A percentile compares a stretch with the other conserved stretches of the same genome.
Evolutionary conservation across 306 rosid genomes (phyloP).

Genomic region (Cucumis melo): DNA sequence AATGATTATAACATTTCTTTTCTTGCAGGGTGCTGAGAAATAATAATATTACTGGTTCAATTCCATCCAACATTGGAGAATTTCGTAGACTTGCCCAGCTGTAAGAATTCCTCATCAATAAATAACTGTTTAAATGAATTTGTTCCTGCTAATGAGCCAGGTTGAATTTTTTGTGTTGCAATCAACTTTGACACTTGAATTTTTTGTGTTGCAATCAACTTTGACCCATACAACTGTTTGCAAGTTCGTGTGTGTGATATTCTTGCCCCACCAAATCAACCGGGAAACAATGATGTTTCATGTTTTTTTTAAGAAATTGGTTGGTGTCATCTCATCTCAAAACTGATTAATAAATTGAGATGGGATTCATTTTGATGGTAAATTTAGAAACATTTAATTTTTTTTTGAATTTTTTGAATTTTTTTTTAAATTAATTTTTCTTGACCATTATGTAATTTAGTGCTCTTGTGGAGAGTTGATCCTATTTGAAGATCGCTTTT

Average conservation of each 20-base stretch:
- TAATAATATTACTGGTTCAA: conserved; percentile 47
- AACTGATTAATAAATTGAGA: not conserved
- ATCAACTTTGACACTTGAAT: not conserved
- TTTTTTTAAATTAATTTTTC: too few species aligned
- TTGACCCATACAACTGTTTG: not conserved
- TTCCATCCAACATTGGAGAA: conserved; percentile 59
- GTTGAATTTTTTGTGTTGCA: not conserved
- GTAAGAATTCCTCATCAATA: conserved; percentile 25
- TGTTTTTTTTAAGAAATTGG: not conserved
- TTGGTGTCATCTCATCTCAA: not conserved
- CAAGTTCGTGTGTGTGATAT: not conserved
- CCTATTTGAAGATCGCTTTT: not conserved
- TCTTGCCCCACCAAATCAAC: not conserved
- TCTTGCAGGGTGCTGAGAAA: conserved; percentile 59
- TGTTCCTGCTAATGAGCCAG: not conserved
- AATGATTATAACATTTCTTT: conserved; percentile 5
- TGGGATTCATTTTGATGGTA: not conserved
- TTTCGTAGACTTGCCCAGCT: conserved; percentile 25
- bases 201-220: not conserved
- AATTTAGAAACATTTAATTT: not conserved
- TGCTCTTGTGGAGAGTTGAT: not conserved
- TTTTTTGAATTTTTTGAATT: not conserved
- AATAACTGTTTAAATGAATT: not conserved
- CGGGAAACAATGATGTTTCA: not conserved
- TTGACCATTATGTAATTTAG: not conserved